Conservation (phyloP, 208 protist genomes). For the Naegleria gruberi region DNA sequence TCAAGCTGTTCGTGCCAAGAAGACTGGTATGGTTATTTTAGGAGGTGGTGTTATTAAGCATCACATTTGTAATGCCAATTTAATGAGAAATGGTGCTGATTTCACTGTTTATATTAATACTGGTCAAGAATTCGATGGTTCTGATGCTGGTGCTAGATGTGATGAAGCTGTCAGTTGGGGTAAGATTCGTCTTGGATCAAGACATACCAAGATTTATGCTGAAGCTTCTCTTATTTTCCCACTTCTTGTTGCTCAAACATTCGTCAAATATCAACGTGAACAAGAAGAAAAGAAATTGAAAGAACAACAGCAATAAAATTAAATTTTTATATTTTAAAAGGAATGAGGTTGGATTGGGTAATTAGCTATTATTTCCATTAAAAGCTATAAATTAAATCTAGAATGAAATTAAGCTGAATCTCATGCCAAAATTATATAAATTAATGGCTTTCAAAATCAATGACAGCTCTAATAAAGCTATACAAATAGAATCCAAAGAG, state of each 20-base stretch:
- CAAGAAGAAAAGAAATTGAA: conserved; percentile 2
- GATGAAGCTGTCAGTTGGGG: conserved; percentile 99
- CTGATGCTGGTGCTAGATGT: conserved; percentile 90
- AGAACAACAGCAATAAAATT: no score
- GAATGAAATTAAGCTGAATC: no score
- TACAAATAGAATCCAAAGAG: conserved; percentile 8
- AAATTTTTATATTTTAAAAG: no score
- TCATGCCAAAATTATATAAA: neutral
- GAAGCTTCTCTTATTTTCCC: conserved; percentile 95
- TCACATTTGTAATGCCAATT: conserved; percentile 98
- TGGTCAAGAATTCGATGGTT: conserved; percentile 94
- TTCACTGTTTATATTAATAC: conserved; percentile 95
- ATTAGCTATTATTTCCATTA: no score
- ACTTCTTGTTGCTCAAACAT: conserved; percentile 88
- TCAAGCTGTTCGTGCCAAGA: conserved; percentile 75
- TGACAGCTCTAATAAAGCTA: conserved; percentile 16
- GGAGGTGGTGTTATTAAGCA: conserved; percentile 97
- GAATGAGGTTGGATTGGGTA: no score
- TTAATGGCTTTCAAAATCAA: conserved; percentile 14
- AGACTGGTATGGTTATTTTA: conserved; percentile 95
- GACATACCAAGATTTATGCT: conserved; percentile 92
- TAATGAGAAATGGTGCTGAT: conserved; percentile 99
- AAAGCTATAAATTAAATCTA: no score
- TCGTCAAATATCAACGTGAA: conserved; percentile 48
- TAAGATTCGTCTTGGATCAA: conserved; percentile 88